These are phyloP conservation scores for Ustilago trichophora DNA, from an alignment of 1,284 basidiomycete species.

Conservation along the genomic window DNA sequence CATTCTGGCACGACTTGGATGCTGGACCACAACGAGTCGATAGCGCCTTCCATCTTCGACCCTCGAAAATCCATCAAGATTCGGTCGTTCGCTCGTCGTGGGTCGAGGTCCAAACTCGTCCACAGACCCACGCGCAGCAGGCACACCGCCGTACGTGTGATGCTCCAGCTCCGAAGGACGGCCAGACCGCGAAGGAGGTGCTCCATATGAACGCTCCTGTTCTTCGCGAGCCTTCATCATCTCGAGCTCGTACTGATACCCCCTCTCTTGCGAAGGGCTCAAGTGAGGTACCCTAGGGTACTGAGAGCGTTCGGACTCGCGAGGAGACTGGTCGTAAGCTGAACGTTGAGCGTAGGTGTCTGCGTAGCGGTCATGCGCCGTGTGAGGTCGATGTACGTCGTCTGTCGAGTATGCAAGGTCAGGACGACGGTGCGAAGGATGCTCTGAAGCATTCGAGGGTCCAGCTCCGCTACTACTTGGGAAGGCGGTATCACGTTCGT, in stretches of 20 bases:
- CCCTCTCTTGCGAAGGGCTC: conserved; percentile 18
- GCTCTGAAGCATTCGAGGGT: conserved; percentile 13
- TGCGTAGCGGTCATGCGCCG: conserved; percentile 7
- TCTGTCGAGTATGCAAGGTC: conserved; percentile 9
- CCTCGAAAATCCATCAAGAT: conserved; percentile 30
- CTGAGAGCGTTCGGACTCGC: no score
- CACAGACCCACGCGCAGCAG: conserved; percentile 2
- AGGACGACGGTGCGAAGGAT: conserved; percentile 16
- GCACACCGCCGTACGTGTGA: conserved; percentile 9
- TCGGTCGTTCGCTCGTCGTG: conserved; percentile 18
- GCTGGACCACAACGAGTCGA: conserved; percentile 54
- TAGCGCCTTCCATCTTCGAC: conserved; percentile 46
- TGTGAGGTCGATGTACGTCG: conserved; percentile 12
- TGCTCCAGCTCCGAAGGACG: conserved; percentile 10
- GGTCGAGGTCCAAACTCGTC: conserved; percentile 27
- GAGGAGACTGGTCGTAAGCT: conserved; percentile 13
- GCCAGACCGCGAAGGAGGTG: conserved; percentile 2
- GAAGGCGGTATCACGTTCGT: conserved; percentile 15
- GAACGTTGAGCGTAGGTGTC: conserved; percentile 8
- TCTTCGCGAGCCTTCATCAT: conserved; percentile 45
- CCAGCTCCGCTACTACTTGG: conserved; percentile 11
- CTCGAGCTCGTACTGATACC: conserved; percentile 40
- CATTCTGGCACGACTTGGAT: conserved; percentile 57
- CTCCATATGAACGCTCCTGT: conserved; percentile 17
- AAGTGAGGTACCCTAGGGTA: neutral